Evolutionary conservation across 192 early-diverging fungal species (phyloP).

Genomic region (Phlyctochytrium planicorne): DNA sequence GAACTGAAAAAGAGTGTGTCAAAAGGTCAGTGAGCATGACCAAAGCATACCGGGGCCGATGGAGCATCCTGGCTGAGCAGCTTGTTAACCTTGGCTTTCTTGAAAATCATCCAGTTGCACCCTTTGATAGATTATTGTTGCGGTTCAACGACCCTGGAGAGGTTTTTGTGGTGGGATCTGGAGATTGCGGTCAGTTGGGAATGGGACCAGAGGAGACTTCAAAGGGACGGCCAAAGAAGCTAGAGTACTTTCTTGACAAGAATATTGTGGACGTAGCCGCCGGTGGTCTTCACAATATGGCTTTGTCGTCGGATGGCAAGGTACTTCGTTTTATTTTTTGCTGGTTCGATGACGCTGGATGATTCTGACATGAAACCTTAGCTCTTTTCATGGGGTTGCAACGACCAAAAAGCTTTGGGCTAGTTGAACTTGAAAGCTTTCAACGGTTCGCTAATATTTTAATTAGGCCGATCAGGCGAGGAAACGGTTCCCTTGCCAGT

Average conservation of each 20-base stretch:
- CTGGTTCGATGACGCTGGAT: neutral
- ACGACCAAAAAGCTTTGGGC: slow-evolving; percentile 88
- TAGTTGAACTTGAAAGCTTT: neutral
- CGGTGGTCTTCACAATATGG: slow-evolving; percentile 88
- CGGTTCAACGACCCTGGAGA: slow-evolving; percentile 46
- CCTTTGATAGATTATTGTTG: neutral
- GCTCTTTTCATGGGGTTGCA: slow-evolving; percentile 95
- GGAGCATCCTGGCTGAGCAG: too few relatives aligned
- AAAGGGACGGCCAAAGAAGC: slow-evolving; percentile 53
- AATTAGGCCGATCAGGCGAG: slow-evolving; percentile 51
- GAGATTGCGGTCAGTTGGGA: slow-evolving; percentile 90
- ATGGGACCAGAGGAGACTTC: slow-evolving; percentile 73
- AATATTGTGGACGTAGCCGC: slow-evolving; percentile 75
- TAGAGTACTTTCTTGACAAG: slow-evolving; percentile 67
- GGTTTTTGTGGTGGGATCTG: slow-evolving; percentile 84
- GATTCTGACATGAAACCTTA: slow-evolving; percentile 22
- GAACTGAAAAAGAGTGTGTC: too few relatives aligned
- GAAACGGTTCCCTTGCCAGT: slow-evolving; percentile 69
- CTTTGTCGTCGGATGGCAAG: slow-evolving; percentile 70
- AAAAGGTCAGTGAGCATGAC: too few relatives aligned
- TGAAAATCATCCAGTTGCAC: neutral
- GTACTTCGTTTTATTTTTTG: slow-evolving; percentile 29
- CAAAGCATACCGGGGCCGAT: too few relatives aligned
- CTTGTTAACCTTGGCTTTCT: neutral
- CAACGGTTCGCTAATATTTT: slow-evolving; percentile 26